A percentile compares a stretch with the other conserved stretches of the same genome.
These are phyloP conservation scores for Hyaloscypha finlandica DNA, from an alignment of 495 filamentous ascomycete species.

Conservation along the genomic window DNA sequence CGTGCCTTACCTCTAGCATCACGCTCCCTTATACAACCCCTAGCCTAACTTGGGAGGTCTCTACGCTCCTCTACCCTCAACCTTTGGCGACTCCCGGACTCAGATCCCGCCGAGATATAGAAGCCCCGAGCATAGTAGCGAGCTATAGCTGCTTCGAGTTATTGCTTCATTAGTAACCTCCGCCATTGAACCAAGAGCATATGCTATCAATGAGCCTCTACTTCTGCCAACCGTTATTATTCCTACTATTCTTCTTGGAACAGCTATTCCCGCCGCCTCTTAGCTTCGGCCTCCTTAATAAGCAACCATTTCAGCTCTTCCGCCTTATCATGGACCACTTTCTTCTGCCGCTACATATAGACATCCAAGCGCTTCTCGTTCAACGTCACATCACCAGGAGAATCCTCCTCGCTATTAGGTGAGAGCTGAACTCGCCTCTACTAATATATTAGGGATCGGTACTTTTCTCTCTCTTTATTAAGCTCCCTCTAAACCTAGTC, in stretches of 20 bases:
- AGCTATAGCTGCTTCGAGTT: conserved; percentile 3
- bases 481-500: too few species aligned
- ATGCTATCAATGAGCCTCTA: conserved; percentile 1
- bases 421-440: too few species aligned
- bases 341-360: too few species aligned
- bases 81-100: background rate
- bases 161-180: conserved; percentile 6
- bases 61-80: background rate
- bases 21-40: too few species aligned
- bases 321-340: conserved; percentile 2
- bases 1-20: too few species aligned
- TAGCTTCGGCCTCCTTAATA: background rate
- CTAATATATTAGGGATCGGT: too few species aligned
- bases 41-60: too few species aligned
- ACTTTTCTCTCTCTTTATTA: too few species aligned
- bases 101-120: background rate
- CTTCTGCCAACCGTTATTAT: conserved; percentile 1
- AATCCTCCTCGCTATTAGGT: too few species aligned
- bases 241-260: background rate
- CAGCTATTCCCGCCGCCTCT: background rate
- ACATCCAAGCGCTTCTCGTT: too few species aligned
- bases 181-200: conserved; percentile 1
- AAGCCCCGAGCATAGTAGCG: background rate
- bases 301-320: conserved; percentile 5
- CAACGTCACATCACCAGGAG: too few species aligned